Evolutionary conservation across 495 filamentous ascomycete species (phyloP).

Genomic region (Penicillium paxilli): DNA sequence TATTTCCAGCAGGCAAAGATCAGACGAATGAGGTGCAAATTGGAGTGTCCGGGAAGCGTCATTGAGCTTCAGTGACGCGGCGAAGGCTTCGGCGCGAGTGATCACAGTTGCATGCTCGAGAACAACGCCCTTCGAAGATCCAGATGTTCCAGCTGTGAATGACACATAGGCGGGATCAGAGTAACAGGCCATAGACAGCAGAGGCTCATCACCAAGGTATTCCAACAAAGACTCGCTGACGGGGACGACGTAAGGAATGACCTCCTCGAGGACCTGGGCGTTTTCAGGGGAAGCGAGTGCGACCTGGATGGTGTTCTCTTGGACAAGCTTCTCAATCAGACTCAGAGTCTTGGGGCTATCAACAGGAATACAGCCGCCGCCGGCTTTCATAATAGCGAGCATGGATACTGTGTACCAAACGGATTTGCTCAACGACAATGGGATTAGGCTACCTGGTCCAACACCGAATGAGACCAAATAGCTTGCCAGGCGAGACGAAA

Average conservation of each 20-base stretch:
- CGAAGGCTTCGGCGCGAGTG: conserved; percentile 46
- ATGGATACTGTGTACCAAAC: conserved; percentile 40
- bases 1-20: conserved; percentile 20
- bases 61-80: conserved; percentile 21
- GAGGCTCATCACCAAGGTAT: too few species aligned
- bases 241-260: conserved; percentile 39
- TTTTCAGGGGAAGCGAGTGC: conserved; percentile 45
- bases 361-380: conserved; percentile 44
- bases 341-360: conserved; percentile 20
- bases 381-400: conserved; percentile 44
- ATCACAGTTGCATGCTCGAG: conserved; percentile 42
- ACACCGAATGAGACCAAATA: conserved; percentile 43
- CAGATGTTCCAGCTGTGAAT: conserved; percentile 50
- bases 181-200: conserved; percentile 13
- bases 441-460: conserved; percentile 34
- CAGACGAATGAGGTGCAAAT: conserved; percentile 26
- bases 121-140: conserved; percentile 39
- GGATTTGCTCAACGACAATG: conserved; percentile 41
- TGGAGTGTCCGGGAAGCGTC: conserved; percentile 40
- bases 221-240: too few species aligned
- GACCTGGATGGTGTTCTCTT: conserved; percentile 36
- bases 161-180: conserved; percentile 48
- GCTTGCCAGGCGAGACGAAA: conserved; percentile 44
- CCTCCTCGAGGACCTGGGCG: conserved; percentile 33
- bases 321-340: conserved; percentile 34